These are phyloP conservation scores for Coleophoma eucalyptorum DNA, from an alignment of 2,329 filamentous ascomycete species.

Conservation along the genomic window DNA sequence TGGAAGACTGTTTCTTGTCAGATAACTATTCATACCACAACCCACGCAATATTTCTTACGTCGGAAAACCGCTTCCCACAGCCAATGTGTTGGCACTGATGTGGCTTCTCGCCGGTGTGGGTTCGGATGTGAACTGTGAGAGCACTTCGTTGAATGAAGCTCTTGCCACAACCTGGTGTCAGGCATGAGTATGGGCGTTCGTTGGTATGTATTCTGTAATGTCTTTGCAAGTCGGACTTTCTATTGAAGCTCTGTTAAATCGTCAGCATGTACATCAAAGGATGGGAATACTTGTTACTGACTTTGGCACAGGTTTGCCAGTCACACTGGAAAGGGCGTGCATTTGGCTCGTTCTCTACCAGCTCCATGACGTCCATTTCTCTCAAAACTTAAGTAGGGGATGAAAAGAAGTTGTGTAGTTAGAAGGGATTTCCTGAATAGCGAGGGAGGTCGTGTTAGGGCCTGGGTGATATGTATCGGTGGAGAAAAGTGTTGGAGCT, in stretches of 20 bases:
- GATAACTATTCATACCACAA: neutral
- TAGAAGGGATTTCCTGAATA: neutral
- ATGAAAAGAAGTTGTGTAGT: too few relatives aligned
- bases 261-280: constrained; percentile 5
- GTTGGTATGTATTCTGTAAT: constrained; percentile 70
- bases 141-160: constrained; percentile 68
- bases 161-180: constrained; percentile 60
- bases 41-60: constrained; percentile 38
- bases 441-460: neutral
- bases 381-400: too few relatives aligned
- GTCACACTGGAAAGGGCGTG: constrained; percentile 61
- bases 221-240: constrained; percentile 67
- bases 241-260: constrained; percentile 61
- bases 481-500: too few relatives aligned
- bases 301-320: constrained; percentile 62
- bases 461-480: too few relatives aligned
- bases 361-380: constrained; percentile 62
- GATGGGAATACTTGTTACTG: constrained; percentile 15
- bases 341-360: constrained; percentile 59
- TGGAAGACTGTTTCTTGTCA: constrained; percentile 26
- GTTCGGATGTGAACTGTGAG: constrained; percentile 68
- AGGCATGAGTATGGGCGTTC: constrained; percentile 63
- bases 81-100: constrained; percentile 61
- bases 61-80: constrained; percentile 70
- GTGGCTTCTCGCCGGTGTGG: constrained; percentile 69